A percentile compares a stretch with the other conserved stretches of the same genome.
phyloP scores from a whole-genome alignment of 768 basidiomycete species.

The Vararia minispora region DNA sequence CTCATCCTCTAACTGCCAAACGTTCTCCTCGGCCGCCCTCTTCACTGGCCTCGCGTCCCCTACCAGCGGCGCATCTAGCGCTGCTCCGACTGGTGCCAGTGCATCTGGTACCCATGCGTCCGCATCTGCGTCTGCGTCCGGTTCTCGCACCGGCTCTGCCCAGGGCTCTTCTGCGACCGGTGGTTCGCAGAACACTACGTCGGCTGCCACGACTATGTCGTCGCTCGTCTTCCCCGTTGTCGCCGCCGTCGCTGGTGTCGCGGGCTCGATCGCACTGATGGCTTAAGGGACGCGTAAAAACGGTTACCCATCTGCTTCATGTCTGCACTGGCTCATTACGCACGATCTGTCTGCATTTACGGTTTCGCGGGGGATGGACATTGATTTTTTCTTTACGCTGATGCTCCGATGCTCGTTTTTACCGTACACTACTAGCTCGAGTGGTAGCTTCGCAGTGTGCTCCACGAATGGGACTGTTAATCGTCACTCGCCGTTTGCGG shows the following conservation, averaged over 20 bases:
- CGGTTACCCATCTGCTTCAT: no score
- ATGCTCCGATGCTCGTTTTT: no score
- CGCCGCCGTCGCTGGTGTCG: constrained; percentile 6
- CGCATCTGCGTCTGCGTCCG: constrained; percentile 5
- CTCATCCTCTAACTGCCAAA: constrained; percentile 33
- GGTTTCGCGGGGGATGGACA: no score
- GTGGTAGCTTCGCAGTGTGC: no score
- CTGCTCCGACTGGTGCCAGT: constrained; percentile 3
- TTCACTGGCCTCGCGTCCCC: constrained; percentile 18
- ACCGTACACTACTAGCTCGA: no score
- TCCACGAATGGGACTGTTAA: no score
- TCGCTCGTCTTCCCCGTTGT: constrained; percentile 23
- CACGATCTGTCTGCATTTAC: no score
- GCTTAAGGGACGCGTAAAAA: no score
- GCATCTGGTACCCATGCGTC: constrained; percentile 6
- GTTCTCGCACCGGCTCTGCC: background rate
- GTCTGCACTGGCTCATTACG: no score
- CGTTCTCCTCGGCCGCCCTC: constrained; percentile 25
- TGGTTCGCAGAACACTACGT: constrained; percentile 11
- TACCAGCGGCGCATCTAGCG: constrained; percentile 2
- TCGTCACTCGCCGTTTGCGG: no score
- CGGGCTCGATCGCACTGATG: constrained; percentile 9
- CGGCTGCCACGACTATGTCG: constrained; percentile 22
- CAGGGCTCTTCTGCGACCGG: constrained; percentile 7
- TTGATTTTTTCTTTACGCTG: no score